Evolutionary conservation across 306 rosid genomes (phyloP).

Genomic region (Castanopsis chinensis): DNA sequence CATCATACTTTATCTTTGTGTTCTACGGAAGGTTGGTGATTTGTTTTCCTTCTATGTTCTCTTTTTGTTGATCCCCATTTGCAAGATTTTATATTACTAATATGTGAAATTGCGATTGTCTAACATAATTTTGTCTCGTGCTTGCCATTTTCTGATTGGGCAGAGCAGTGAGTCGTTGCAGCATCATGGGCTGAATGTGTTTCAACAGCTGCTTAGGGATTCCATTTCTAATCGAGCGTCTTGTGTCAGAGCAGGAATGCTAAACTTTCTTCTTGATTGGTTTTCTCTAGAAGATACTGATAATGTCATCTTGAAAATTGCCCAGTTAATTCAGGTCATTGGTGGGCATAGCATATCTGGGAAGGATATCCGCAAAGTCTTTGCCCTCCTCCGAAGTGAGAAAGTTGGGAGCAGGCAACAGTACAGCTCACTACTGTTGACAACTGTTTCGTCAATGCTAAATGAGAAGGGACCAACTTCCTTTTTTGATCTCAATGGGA

Average conservation of each 20-base stretch:
- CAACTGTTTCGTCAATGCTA: slow-evolving; percentile 82
- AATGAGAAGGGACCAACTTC: slow-evolving; percentile 97
- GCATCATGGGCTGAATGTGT: slow-evolving; percentile 72
- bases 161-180: slow-evolving; percentile 94
- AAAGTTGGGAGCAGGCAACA: slow-evolving; percentile 74
- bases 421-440: slow-evolving; percentile 79
- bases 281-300: slow-evolving; percentile 77
- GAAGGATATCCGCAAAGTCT: slow-evolving; percentile 94
- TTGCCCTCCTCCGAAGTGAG: slow-evolving; percentile 89
- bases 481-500: slow-evolving; percentile 83
- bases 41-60: slow-evolving; percentile 28
- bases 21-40: slow-evolving; percentile 83
- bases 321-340: slow-evolving; percentile 83
- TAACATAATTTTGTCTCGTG: slow-evolving; percentile 34
- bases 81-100: background rate
- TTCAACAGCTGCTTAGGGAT: slow-evolving; percentile 80
- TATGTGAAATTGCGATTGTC: background rate
- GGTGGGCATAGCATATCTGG: slow-evolving; percentile 99
- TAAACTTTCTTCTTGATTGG: slow-evolving; percentile 94
- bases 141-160: slow-evolving; percentile 73
- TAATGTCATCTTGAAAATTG: slow-evolving; percentile 63
- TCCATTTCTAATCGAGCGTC: slow-evolving; percentile 94
- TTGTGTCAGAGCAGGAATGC: slow-evolving; percentile 98
- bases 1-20: slow-evolving; percentile 66
- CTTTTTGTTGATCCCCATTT: slow-evolving; percentile 5